phyloP scores from a whole-genome alignment of 768 basidiomycete genomes.

The Nevesoporus exiguus region DNA sequence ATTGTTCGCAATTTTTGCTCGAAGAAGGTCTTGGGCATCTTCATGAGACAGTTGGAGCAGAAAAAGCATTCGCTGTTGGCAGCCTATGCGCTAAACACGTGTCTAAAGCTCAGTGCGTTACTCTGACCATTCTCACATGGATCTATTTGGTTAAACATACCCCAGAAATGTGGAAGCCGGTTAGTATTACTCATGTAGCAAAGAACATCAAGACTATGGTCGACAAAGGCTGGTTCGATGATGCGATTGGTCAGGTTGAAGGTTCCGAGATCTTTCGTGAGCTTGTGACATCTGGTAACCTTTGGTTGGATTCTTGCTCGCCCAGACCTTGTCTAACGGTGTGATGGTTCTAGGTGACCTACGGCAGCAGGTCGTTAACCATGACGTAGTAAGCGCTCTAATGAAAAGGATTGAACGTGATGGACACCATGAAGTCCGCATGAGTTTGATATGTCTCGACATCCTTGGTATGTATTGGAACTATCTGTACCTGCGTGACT shows the following conservation, averaged over 20 bases:
- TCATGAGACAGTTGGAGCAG: background rate
- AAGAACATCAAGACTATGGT: background rate
- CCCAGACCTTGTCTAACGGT: background rate
- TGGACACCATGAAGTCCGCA: background rate
- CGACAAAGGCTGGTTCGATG: constrained; percentile 14
- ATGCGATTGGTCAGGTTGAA: constrained; percentile 9
- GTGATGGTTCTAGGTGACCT: background rate
- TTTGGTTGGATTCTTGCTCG: background rate
- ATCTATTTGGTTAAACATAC: background rate
- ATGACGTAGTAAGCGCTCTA: background rate
- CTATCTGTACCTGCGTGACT: background rate
- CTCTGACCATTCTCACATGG: background rate
- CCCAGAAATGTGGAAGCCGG: background rate
- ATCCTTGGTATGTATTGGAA: background rate
- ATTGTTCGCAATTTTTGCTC: background rate
- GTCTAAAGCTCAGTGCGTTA: background rate
- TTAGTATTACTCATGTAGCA: background rate
- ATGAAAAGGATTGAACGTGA: background rate
- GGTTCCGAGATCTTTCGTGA: background rate
- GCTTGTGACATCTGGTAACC: constrained; percentile 5
- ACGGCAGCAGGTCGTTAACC: background rate
- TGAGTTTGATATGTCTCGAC: no score
- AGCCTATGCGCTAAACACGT: constrained; percentile 6
- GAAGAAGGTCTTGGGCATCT: background rate
- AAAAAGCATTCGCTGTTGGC: constrained; percentile 6